phyloP scores from a whole-genome alignment of 2,329 filamentous ascomycete species.

The Huntiella savannae region DNA sequence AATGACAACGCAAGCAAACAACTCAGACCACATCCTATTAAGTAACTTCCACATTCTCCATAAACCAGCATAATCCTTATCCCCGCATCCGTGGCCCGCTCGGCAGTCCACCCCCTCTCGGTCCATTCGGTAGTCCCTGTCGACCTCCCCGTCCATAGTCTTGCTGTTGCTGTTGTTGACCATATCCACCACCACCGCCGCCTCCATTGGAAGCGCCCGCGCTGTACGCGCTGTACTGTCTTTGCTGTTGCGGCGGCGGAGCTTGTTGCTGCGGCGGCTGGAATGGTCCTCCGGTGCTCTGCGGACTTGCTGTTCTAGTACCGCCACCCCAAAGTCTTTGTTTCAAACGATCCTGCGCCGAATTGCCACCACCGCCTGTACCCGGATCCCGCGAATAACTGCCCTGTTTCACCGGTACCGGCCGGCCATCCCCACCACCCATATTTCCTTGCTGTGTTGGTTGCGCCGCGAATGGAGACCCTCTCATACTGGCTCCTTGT shows the following conservation, averaged over 20 bases:
- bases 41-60: too few relatives aligned
- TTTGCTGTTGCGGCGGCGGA: conserved; percentile 2
- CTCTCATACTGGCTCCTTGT: conserved; percentile 15
- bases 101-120: conserved; percentile 16
- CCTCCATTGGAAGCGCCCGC: conserved; percentile 18
- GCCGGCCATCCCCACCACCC: conserved; percentile 5
- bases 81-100: conserved; percentile 24
- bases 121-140: conserved; percentile 21
- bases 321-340: conserved; percentile 57
- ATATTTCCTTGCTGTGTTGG: neutral
- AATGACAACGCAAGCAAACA: neutral
- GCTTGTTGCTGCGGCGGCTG: conserved; percentile 26
- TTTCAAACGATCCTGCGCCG: conserved; percentile 66
- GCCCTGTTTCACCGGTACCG: conserved; percentile 7
- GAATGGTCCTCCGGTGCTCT: conserved; percentile 19
- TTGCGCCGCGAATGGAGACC: conserved; percentile 14
- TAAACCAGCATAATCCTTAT: conserved; percentile 11
- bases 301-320: conserved; percentile 37
- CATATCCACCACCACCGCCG: conserved; percentile 14
- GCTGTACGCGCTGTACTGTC: conserved; percentile 9
- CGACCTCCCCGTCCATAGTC: conserved; percentile 8
- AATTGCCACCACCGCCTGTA: conserved; percentile 35
- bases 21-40: too few relatives aligned
- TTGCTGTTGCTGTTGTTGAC: conserved; percentile 8
- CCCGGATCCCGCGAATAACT: conserved; percentile 13